phyloP scores from a whole-genome alignment of 768 basidiomycete genomes.

The Leccinellum rugosiceps region DNA sequence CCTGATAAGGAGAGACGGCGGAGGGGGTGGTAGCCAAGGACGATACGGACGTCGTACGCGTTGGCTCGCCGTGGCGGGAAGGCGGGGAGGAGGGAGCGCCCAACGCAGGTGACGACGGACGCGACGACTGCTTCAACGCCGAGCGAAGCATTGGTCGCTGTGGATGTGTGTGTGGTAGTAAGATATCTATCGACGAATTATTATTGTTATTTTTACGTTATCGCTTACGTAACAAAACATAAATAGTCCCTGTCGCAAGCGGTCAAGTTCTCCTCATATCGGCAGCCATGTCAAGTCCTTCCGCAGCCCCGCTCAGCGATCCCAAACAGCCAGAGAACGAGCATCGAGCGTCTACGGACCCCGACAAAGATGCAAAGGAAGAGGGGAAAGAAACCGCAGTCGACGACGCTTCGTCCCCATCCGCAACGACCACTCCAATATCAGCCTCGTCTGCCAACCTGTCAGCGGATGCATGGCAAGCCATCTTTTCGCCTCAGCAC shows the following conservation, averaged over 20 bases:
- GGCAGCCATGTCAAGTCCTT: constrained; percentile 13
- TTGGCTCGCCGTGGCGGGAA: constrained; percentile 10
- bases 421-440: constrained; percentile 6
- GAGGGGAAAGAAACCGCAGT: background rate
- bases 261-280: background rate
- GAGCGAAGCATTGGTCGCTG: constrained; percentile 40
- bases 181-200: background rate
- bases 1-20: constrained; percentile 20
- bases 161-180: constrained; percentile 6
- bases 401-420: constrained; percentile 1
- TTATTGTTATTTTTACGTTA: background rate
- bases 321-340: background rate
- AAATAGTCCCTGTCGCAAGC: background rate
- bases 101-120: constrained; percentile 19
- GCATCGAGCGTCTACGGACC: background rate
- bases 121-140: constrained; percentile 48
- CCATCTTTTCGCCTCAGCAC: constrained; percentile 73
- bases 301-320: background rate
- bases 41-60: constrained; percentile 15
- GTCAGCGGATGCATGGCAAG: constrained; percentile 61
- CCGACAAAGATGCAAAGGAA: constrained; percentile 1
- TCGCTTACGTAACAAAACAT: background rate
- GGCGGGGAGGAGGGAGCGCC: constrained; percentile 25
- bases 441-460: constrained; percentile 16
- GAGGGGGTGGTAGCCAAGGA: constrained; percentile 17